Base-by-base conservation (phyloP, 169 alveolate genomes). In the Fabrea salina region DNA sequence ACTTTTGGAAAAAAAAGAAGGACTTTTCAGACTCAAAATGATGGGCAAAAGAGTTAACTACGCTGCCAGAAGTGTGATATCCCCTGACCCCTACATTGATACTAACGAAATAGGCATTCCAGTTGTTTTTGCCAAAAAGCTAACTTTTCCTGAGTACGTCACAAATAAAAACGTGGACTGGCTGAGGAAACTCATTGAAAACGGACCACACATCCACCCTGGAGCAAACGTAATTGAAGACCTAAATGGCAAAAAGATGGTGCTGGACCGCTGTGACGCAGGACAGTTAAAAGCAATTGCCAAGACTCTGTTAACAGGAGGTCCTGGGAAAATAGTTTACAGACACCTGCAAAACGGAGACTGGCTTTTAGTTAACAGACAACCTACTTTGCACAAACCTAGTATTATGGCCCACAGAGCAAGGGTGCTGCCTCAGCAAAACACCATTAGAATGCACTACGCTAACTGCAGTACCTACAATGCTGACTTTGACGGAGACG, bases 401-500 rank as follows among this genome's bases (percentile, higher is more conserved):
- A 95, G 99, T 5, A 95, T 97, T 39, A 98, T 97, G 99, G 98
- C 98, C 25, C 99, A 96, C 80, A 86, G 76, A 27, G 96, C 95
- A 40, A 88, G 96, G 86, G 95, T 95, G 33, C 86, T 95, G 49
- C 96, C 97, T 30, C 94, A 90, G 58, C 99, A 97, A 88, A 95
- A 95, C 79, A 97, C 98, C 11, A 95, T 98, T 78, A 92, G 99
- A 82, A 91, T 97, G 86, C 99, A 98, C 87, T 98, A 98, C 86
- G 98, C 97, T 32, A 98, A 98, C 85, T 98, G 99, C 89, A 96
- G 96, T 85, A 96, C 99, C 25, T 98, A 97, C 94, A 98, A 98
- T 89, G 99, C 99, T 0, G 99, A 98, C 88, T 98, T 98, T 87
- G 99, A 98, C 84, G 99, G 99, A 4, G 99, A 98, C 86, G 99